Evolutionary conservation across 2,329 filamentous ascomycete genomes (phyloP), one percentile per base, ranked within the genome.

Genomic region (Akanthomyces lecanii): DNA sequence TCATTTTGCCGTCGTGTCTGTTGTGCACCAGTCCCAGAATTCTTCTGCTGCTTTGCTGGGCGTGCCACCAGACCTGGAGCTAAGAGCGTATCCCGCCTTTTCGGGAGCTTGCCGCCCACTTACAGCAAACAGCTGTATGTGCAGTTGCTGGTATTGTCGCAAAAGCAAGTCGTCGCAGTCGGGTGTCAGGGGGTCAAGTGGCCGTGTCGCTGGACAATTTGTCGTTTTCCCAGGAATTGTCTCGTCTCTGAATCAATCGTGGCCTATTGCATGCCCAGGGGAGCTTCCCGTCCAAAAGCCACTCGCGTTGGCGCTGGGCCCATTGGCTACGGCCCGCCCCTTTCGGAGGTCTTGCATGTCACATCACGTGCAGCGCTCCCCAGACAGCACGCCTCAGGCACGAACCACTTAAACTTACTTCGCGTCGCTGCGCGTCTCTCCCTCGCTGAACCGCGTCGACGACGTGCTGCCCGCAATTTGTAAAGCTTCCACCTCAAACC

Each of bases 391-490:
- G 67, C 74, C 75, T 75, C 65, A 75, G 74, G 74, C 73, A 75
- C 44, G 63, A 65, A 69, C 66, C 66, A 66, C 68, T 72, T 76
- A 72, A 76, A 75, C 71, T 48, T 75, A 71, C 67, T 72, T 71
- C 74, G 74, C 75, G 74, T 76, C 63, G 58, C 64, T 66, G 69
- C 75, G 75, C 75, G 75, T 76, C 73, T 74, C 68, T 67, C 69
- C 68, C 45, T 64, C 58, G 66, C 47, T 59, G 48, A 51, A 72
- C 66, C 75, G 75, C 75, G 75, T 77, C 74, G 69, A 66, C 64
- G 67, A 72, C 74, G 74, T 76, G 74, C 68, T 70, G 65, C 68
- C 69, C 71, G 66, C 69, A 66, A 71, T 67, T 68, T 68, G 68
- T 66, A 66, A 61, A 69, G 62, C 33, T 48, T 65, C 71, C 67